phyloP scores from a whole-genome alignment of 2,329 filamentous ascomycete genomes.

The Apiospora malaysiana region DNA sequence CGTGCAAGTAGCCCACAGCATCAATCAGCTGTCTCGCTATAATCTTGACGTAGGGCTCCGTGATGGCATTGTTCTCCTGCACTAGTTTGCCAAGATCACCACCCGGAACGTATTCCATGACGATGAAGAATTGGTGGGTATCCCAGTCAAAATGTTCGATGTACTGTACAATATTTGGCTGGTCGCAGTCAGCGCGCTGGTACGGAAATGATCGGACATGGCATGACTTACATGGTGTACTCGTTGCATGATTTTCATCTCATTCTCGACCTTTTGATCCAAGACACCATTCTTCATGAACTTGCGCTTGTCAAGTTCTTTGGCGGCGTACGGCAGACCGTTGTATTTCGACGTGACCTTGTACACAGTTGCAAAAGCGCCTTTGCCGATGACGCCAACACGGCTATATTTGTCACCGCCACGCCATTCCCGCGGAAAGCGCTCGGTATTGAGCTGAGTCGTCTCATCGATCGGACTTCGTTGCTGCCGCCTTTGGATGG shows the following conservation, averaged over 20 bases:
- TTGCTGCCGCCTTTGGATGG: constrained; percentile 26
- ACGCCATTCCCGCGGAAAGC: constrained; percentile 71
- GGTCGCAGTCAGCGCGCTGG: constrained; percentile 29
- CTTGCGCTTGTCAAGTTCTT: constrained; percentile 90
- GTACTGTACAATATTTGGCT: constrained; percentile 91
- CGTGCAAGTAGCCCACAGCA: constrained; percentile 86
- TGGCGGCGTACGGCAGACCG: constrained; percentile 85
- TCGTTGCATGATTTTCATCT: constrained; percentile 93
- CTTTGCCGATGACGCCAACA: constrained; percentile 82
- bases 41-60: constrained; percentile 70
- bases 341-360: constrained; percentile 86
- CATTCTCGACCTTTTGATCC: constrained; percentile 92
- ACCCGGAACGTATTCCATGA: constrained; percentile 89
- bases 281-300: constrained; percentile 93
- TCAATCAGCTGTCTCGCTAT: constrained; percentile 80
- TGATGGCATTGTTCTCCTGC: constrained; percentile 62
- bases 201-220: constrained; percentile 16
- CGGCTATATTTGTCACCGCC: constrained; percentile 87
- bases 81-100: constrained; percentile 85
- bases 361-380: constrained; percentile 93
- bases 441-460: constrained; percentile 42
- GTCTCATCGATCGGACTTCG: constrained; percentile 24
- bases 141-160: constrained; percentile 86
- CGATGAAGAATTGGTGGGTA: constrained; percentile 86
- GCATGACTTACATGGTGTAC: constrained; percentile 74